A percentile compares a stretch with the other conserved stretches of the same genome.
phyloP scores from a whole-genome alignment of 305 asterid species.

The Rubia balearica region DNA sequence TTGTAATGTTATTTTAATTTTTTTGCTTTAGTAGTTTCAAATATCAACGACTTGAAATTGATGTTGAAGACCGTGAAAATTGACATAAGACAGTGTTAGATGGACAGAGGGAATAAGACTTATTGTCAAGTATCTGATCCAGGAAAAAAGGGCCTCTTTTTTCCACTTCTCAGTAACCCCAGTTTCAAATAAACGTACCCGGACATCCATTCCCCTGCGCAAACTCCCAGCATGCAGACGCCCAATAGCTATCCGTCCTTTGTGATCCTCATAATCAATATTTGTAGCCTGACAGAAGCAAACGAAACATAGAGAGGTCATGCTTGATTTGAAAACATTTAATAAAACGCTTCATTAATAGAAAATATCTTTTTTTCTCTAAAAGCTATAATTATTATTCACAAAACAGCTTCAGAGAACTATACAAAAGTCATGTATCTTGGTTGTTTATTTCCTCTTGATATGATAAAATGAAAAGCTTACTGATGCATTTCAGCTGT shows the following conservation, averaged over 20 bases:
- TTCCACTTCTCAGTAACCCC: neutral
- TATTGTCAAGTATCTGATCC: too few relatives aligned
- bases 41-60: too few relatives aligned
- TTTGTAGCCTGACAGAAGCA: slow-evolving; percentile 61
- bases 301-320: slow-evolving; percentile 10
- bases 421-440: neutral
- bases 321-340: neutral
- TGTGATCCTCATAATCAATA: slow-evolving; percentile 92
- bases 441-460: neutral
- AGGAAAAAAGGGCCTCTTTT: neutral
- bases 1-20: too few relatives aligned
- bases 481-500: neutral
- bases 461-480: neutral
- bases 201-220: slow-evolving; percentile 90
- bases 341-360: neutral
- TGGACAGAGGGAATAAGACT: too few relatives aligned
- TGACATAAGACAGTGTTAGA: too few relatives aligned
- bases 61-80: too few relatives aligned
- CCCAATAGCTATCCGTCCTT: slow-evolving; percentile 96
- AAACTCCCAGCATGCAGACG: slow-evolving; percentile 89
- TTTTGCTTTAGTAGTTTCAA: too few relatives aligned
- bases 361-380: neutral
- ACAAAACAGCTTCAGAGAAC: neutral
- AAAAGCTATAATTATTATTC: neutral
- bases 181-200: slow-evolving; percentile 41